Evolutionary conservation across 225 moss, liverwort and hornwort species (phyloP), one percentile per base, ranked within the genome.

Genomic region (Bryoerythrophyllum caledonicum): DNA sequence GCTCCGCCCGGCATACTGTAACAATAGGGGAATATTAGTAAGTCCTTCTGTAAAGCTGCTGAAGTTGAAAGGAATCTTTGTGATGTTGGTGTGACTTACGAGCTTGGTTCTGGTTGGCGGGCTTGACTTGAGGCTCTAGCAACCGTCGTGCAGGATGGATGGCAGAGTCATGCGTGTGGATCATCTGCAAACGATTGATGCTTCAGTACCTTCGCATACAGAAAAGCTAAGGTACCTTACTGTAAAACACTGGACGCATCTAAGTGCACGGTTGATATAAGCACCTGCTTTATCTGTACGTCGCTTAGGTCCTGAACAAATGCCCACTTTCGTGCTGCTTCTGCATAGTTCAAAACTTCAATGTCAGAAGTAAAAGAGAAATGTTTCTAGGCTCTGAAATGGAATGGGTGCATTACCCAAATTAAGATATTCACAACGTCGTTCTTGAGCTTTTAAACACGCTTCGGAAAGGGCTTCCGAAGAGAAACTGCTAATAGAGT

Each of bases 291-390:
- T 15, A 80, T 2, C 56, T 82, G 80, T 25, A 6, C 63, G 68
- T 58, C 78, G 82, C 80, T 85, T 8, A 88, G 61, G 65, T 88
- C 82, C 60, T 85, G 64, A 37, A 88, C 87, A 53, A 77, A 76
- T 32, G 84, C 72, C 87, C 82, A 82, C 68, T 88, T 85, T 27
- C 87, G 68, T 49, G 80, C 82, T 32, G 82, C 87, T 67, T 88
- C 87, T 88, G 87, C 75, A 72, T 55, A 70, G 56, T 67, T 46
- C 67, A 68, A 27, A 40, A 70, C 26, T 34, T 52, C 63, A 26
- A 32, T 16, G 62, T 78, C 48, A 84, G n/a, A 52, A 26, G 1
- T 17, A 25, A 60, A 60, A 28, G 37, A 10, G 2, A 9, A 53
- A n/a, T 25, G 3, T 15, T 67, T 51, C 61, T 26, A n/a, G 38